phyloP scores from a whole-genome alignment of 306 rosid genomes.

The Myrica gale region DNA sequence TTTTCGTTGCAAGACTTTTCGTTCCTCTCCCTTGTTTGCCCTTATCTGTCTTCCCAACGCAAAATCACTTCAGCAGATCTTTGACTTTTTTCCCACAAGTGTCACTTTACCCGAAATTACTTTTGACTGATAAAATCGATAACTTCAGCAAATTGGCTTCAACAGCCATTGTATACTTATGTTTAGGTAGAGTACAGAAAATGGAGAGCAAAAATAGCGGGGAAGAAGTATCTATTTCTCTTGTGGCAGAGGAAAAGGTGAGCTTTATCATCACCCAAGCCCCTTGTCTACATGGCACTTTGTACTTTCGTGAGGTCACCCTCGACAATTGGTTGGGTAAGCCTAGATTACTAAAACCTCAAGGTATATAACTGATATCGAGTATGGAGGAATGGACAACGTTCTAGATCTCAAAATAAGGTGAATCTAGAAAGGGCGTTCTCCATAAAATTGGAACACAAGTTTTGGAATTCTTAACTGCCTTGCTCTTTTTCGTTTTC shows the following conservation, averaged over 20 bases:
- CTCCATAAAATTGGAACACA: background rate
- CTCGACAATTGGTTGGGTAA: conserved; percentile 35
- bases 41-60: background rate
- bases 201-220: background rate
- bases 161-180: background rate
- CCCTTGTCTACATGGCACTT: background rate
- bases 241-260: conserved; percentile 37
- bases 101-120: background rate
- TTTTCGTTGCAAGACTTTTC: background rate
- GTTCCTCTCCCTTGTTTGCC: background rate
- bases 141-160: background rate
- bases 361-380: conserved; percentile 35
- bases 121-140: no score
- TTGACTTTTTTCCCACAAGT: background rate
- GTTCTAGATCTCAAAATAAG: conserved; percentile 33
- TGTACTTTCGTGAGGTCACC: conserved; percentile 23
- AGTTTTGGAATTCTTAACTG: background rate
- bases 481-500: background rate
- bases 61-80: background rate
- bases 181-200: background rate
- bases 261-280: conserved; percentile 14
- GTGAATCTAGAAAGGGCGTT: conserved; percentile 38
- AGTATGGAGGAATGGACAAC: conserved; percentile 45
- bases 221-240: background rate
- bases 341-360: conserved; percentile 36